Percentiles rank a stretch among this genome's conserved stretches.
Conservation (phyloP, 2,329 filamentous ascomycete genomes). For the Fusarium hostae region DNA sequence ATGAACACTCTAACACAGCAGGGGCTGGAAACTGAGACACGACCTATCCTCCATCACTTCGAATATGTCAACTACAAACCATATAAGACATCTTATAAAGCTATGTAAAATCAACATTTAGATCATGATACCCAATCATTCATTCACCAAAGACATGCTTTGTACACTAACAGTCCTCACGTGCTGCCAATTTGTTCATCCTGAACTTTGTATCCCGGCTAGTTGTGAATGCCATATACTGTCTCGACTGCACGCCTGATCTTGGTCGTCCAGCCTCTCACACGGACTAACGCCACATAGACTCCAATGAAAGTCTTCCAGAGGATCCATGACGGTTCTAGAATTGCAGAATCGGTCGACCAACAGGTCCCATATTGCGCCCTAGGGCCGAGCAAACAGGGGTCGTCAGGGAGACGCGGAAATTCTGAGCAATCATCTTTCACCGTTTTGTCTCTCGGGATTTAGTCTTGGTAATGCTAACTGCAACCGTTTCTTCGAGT, state of each 20-base stretch:
- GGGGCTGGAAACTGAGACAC: background rate
- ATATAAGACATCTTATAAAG: background rate
- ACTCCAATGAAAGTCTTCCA: background rate
- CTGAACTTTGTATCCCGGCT: background rate
- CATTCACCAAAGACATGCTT: background rate
- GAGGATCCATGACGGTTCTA: slow-evolving; percentile 1
- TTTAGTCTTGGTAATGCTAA: background rate
- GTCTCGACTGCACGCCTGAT: background rate
- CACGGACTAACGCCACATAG: background rate
- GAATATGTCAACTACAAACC: background rate
- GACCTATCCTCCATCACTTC: background rate
- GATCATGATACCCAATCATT: background rate
- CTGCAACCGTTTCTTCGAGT: background rate
- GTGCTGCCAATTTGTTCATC: background rate
- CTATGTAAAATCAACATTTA: background rate
- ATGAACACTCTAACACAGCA: background rate
- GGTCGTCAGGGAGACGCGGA: background rate
- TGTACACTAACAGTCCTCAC: background rate
- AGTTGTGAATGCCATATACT: background rate
- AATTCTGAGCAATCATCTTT: slow-evolving; percentile 7
- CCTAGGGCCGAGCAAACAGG: background rate
- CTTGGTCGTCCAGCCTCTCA: background rate
- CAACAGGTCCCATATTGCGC: background rate
- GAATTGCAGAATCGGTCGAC: background rate
- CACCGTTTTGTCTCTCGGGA: background rate